Percentiles rank a stretch among this genome's conserved stretches.
Evolutionary conservation across 495 filamentous ascomycete species (phyloP).

Genomic region (Hypoxylon subgilvum): DNA sequence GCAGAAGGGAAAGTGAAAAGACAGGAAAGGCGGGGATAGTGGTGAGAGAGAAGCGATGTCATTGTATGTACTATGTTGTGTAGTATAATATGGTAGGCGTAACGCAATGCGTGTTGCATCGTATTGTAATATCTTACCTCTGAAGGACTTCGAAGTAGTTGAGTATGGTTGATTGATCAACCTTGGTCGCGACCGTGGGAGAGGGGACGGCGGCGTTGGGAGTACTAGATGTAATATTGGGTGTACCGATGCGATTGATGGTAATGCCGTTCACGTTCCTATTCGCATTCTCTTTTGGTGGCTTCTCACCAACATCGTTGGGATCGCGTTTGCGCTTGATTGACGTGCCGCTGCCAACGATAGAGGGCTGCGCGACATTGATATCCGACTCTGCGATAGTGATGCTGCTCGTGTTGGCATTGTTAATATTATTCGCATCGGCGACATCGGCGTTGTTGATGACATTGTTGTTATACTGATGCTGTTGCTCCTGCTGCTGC

Average conservation of each 20-base stretch:
- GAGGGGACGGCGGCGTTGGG: slow-evolving; percentile 5
- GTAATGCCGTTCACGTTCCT: slow-evolving; percentile 25
- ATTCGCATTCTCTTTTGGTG: too few relatives aligned
- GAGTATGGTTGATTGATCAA: slow-evolving; percentile 39
- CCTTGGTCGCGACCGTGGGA: slow-evolving; percentile 16
- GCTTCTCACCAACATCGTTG: slow-evolving; percentile 46
- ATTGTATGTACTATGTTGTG: slow-evolving; percentile 7
- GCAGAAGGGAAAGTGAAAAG: too few relatives aligned
- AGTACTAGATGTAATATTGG: too few relatives aligned
- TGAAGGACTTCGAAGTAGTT: slow-evolving; percentile 53
- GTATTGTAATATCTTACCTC: slow-evolving; percentile 45
- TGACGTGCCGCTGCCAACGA: slow-evolving; percentile 42
- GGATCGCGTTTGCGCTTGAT: slow-evolving; percentile 64
- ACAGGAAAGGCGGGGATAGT: slow-evolving; percentile 3
- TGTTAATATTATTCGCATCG: slow-evolving; percentile 18
- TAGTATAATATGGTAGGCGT: slow-evolving; percentile 41
- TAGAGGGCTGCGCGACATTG: slow-evolving; percentile 47
- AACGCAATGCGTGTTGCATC: too few relatives aligned
- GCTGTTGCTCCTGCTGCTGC: slow-evolving; percentile 13
- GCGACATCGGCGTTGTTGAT: background rate
- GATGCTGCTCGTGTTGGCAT: background rate
- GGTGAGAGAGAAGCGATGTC: background rate
- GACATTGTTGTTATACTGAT: slow-evolving; percentile 7
- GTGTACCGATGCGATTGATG: slow-evolving; percentile 16
- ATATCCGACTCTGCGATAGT: slow-evolving; percentile 18